Evolutionary conservation across 1,284 basidiomycete species (phyloP).

Genomic region (Sparassis latifolia): DNA sequence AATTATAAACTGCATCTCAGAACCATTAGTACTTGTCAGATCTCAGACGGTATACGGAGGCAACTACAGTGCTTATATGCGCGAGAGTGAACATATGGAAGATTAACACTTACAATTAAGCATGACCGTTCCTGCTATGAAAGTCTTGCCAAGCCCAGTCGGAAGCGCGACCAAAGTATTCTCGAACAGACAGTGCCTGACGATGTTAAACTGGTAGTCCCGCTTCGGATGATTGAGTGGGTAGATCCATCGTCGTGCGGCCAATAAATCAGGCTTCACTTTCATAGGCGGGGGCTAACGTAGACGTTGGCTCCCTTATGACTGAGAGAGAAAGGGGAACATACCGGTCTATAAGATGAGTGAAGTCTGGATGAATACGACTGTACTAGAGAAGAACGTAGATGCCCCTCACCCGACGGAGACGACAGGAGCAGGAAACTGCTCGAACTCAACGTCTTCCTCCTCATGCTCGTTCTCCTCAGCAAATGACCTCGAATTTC

Average conservation of each 20-base stretch:
- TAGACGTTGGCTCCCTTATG: neutral
- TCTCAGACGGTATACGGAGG: neutral
- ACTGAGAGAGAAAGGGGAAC: conserved; percentile 12
- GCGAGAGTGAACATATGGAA: neutral
- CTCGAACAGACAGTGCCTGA: conserved; percentile 80
- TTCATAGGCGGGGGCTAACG: conserved; percentile 72
- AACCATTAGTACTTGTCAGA: neutral
- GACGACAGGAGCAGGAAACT: conserved; percentile 74
- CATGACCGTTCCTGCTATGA: conserved; percentile 97
- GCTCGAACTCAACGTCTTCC: conserved; percentile 65
- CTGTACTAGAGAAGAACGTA: neutral
- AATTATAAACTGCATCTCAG: conserved; percentile 65
- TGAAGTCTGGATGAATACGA: neutral
- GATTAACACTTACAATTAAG: conserved; percentile 64
- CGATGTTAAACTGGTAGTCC: conserved; percentile 95
- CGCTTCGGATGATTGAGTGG: conserved; percentile 86
- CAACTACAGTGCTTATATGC: too few species aligned
- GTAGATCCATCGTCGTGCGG: conserved; percentile 86
- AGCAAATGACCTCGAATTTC: conserved; percentile 37
- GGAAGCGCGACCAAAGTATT: conserved; percentile 95
- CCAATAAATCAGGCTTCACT: conserved; percentile 66
- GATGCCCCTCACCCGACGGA: conserved; percentile 37
- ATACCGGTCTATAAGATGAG: conserved; percentile 25
- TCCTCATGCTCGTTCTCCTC: conserved; percentile 42
- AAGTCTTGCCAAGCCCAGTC: conserved; percentile 97